Evolutionary conservation across 140 eudicot species (phyloP).

Genomic region (Stevia rebaudiana): DNA sequence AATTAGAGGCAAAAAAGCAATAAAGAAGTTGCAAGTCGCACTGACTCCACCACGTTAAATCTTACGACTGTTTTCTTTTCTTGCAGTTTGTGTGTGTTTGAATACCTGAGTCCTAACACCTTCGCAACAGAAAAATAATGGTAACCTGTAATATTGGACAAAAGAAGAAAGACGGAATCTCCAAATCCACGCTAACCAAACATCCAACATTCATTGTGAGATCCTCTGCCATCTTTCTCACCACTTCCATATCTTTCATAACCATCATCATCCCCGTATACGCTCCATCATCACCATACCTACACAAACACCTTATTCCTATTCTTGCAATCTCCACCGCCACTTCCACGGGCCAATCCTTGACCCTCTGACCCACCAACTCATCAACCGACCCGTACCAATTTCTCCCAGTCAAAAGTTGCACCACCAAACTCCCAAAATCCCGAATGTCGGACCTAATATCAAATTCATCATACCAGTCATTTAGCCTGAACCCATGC

Average conservation of each 20-base stretch:
- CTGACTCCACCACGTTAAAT: too few species aligned
- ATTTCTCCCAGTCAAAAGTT: conserved; percentile 61
- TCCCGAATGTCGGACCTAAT: conserved; percentile 44
- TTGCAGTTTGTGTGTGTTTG: too few species aligned
- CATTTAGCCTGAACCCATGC: conserved; percentile 29
- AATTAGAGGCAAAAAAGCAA: too few species aligned
- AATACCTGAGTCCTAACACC: too few species aligned
- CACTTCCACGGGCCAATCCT: conserved; percentile 68
- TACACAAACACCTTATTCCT: conserved; percentile 42
- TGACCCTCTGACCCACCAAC: conserved; percentile 39
- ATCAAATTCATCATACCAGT: conserved; percentile 20
- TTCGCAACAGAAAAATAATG: conserved; percentile 1
- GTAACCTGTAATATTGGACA: conserved; percentile 70
- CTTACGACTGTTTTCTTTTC: too few species aligned
- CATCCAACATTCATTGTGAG: conserved; percentile 25
- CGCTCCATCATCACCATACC: conserved; percentile 7
- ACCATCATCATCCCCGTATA: conserved; percentile 27
- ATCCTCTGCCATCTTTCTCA: conserved; percentile 48
- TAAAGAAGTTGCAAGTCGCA: too few species aligned
- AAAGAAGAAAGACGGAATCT: conserved; percentile 44
- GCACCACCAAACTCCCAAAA: conserved; percentile 53
- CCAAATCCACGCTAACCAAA: conserved; percentile 3
- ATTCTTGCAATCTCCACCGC: conserved; percentile 50
- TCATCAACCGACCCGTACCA: conserved; percentile 37
- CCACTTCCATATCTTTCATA: conserved; percentile 42